Percentiles rank a stretch among this genome's conserved stretches.
Evolutionary conservation across 2,329 filamentous ascomycete genomes (phyloP).

Genomic region (Epichloe coenophiala): DNA sequence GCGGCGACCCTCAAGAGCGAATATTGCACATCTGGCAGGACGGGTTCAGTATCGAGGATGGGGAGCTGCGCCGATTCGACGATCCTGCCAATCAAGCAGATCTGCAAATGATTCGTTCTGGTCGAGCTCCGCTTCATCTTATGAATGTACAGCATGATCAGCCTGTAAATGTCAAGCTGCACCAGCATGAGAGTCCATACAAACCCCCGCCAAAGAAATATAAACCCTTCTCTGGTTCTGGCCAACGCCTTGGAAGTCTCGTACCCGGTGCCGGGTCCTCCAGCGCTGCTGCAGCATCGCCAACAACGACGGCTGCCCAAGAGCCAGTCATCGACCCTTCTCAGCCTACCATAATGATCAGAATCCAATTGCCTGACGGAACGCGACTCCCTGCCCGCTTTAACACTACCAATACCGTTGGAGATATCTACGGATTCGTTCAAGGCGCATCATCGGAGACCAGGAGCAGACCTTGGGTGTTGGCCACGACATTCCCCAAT

Average conservation of each 20-base stretch:
- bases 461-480: slow-evolving; percentile 49
- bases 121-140: slow-evolving; percentile 62
- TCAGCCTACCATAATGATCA: slow-evolving; percentile 54
- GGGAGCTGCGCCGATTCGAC: slow-evolving; percentile 63
- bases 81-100: slow-evolving; percentile 62
- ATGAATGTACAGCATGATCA: slow-evolving; percentile 65
- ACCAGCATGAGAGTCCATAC: slow-evolving; percentile 61
- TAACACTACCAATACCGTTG: slow-evolving; percentile 66
- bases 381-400: slow-evolving; percentile 67
- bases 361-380: slow-evolving; percentile 68
- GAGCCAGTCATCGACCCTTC: slow-evolving; percentile 42
- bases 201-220: slow-evolving; percentile 60
- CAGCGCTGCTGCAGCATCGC: slow-evolving; percentile 16
- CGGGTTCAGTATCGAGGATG: slow-evolving; percentile 76
- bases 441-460: slow-evolving; percentile 46
- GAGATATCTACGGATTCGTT: slow-evolving; percentile 66
- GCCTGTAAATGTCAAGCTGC: slow-evolving; percentile 65
- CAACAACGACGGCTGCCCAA: slow-evolving; percentile 22
- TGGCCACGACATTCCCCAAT: slow-evolving; percentile 73
- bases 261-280: slow-evolving; percentile 45
- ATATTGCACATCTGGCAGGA: slow-evolving; percentile 70
- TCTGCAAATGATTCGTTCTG: slow-evolving; percentile 62
- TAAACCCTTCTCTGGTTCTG: slow-evolving; percentile 59
- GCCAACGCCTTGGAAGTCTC: slow-evolving; percentile 63
- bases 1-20: slow-evolving; percentile 43